Evolutionary conservation across 345 rosid genomes (phyloP), one percentile per base, ranked within the genome.

Genomic region (Salix arbutifolia): DNA sequence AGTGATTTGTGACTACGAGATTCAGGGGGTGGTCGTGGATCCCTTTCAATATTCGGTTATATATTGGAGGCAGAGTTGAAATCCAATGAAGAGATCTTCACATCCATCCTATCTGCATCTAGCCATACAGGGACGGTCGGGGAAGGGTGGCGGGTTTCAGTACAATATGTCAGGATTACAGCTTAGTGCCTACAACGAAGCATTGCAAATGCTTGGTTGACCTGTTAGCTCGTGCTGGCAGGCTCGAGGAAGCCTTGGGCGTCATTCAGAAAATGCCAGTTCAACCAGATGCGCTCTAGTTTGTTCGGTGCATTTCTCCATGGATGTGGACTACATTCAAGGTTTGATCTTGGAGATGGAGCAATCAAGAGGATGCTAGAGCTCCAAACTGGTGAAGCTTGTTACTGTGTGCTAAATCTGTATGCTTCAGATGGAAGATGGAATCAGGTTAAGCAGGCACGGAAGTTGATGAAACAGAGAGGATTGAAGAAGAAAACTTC

Each of bases 391-490:
- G 86, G 87, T 66, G 76, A 89, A 74, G 94, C 97, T 67, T 90
- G 92, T 75, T 94, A 94, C 77, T 92, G 87, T 81, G 95, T 94
- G 64, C 91, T 94, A 19, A 19, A 92, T 85, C 82, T 91, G 46
- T 92, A 89, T 87, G 97, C 98, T 69, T 88, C 81, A 0, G 95
- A 92, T 90, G 98, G 95, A 77, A 86, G 92, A 71, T 92, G 98
- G 98, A 85, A 64, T 83, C 90, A 72, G 65, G 97, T 90, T 75
- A 86, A 83, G 76, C 80, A 84, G 72, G 84, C 90, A 44, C 90
- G 93, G 56, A 88, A 88, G 72, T 53, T 94, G 85, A 94, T 94
- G 97, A 90, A 85, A 77, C 88, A 83, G 35, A 87, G 86, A 80
- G 85, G 89, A 37, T 74, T 92, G 74, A 85, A 78, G 77, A 85